These are phyloP conservation scores for Porpolomopsis calyptriformis DNA, from an alignment of 768 basidiomycete species.

Conservation along the genomic window DNA sequence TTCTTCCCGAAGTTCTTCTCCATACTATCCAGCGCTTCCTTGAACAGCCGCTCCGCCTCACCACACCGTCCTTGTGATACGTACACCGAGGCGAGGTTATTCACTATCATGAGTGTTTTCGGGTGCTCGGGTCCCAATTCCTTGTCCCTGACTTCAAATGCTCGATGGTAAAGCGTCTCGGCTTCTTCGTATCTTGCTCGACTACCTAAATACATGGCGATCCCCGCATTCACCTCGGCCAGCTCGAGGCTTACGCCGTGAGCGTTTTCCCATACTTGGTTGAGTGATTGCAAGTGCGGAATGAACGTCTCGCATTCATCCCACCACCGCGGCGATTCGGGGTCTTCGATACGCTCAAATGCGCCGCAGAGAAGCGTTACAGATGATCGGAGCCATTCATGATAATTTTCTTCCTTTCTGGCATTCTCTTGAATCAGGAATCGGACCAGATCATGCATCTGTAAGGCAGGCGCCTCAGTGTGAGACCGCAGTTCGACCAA, in stretches of 20 bases:
- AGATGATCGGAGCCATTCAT: background rate
- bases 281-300: background rate
- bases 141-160: too few species aligned
- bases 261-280: background rate
- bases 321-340: background rate
- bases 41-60: background rate
- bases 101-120: too few species aligned
- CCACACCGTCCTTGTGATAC: background rate
- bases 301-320: too few species aligned
- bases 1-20: background rate
- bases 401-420: background rate
- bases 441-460: conserved; percentile 3
- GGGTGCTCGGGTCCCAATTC: too few species aligned
- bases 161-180: too few species aligned
- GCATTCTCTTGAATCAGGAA: background rate
- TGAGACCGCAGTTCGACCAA: background rate
- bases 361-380: background rate
- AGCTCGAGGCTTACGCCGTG: background rate
- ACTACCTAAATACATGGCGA: background rate
- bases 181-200: too few species aligned
- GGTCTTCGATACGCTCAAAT: background rate
- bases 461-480: background rate
- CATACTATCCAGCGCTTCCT: background rate
- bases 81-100: too few species aligned
- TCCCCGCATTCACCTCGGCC: background rate